Conservation (phyloP, 78 protist species). For the Planoprotostelium fungivorum region DNA sequence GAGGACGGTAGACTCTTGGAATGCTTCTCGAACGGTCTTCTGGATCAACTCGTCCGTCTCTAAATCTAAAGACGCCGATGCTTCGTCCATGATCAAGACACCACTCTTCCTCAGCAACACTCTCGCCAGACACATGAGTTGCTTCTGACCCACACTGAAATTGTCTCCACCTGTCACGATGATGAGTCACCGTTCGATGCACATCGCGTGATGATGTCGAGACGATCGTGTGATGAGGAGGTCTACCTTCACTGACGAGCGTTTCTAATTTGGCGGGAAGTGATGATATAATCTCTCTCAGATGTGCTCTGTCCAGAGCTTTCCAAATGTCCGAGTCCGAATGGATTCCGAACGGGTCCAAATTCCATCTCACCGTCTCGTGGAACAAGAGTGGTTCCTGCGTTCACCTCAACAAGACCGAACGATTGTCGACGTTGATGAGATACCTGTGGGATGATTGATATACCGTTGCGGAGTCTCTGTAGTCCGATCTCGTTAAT, state of each 20-base stretch:
- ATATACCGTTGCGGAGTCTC: slow-evolving; percentile 25
- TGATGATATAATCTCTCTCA: background rate
- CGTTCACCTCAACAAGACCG: slow-evolving; percentile 72
- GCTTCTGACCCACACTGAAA: slow-evolving; percentile 77
- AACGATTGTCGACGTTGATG: slow-evolving; percentile 51
- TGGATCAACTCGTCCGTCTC: slow-evolving; percentile 68
- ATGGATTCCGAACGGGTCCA: slow-evolving; percentile 66
- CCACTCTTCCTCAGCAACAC: slow-evolving; percentile 34
- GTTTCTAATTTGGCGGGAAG: background rate
- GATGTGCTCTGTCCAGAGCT: slow-evolving; percentile 41
- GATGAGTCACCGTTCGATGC: background rate
- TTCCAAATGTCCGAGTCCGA: slow-evolving; percentile 47
- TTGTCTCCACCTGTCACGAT: slow-evolving; percentile 49
- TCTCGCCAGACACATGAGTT: slow-evolving; percentile 84
- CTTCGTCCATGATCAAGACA: slow-evolving; percentile 70
- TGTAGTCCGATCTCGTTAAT: slow-evolving; percentile 6
- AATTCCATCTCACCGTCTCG: slow-evolving; percentile 56
- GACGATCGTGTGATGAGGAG: too few relatives aligned
- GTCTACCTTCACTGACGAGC: background rate
- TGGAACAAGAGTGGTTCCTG: slow-evolving; percentile 78
- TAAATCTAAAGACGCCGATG: slow-evolving; percentile 67
- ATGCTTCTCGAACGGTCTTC: slow-evolving; percentile 15
- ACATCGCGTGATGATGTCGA: too few relatives aligned
- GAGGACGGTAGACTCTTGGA: slow-evolving; percentile 5
- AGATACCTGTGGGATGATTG: slow-evolving; percentile 79